Conservation (phyloP, 345 rosid species). For the Raphanus sativus region DNA sequence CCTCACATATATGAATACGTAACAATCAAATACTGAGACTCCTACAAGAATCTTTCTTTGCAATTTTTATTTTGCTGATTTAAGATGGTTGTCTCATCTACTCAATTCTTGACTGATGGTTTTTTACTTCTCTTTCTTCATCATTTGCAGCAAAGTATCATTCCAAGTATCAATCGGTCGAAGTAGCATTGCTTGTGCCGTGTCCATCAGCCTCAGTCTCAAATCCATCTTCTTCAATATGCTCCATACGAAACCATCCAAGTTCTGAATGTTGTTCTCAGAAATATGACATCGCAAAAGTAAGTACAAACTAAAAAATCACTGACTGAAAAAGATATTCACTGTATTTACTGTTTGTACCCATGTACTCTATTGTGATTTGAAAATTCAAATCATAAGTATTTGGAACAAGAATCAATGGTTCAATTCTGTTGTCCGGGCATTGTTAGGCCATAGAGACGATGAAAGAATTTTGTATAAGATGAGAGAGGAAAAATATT, state of each 20-base stretch:
- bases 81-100: neutral
- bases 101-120: conserved; percentile 12
- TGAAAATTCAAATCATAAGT: neutral
- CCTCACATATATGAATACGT: conserved; percentile 10
- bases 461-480: neutral
- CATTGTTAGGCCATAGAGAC: too few relatives aligned
- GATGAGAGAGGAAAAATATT: neutral
- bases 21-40: conserved; percentile 19
- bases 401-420: too few relatives aligned
- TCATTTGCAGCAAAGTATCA: conserved; percentile 57
- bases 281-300: conserved; percentile 48
- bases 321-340: neutral
- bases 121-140: conserved; percentile 42
- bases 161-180: conserved; percentile 74
- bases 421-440: neutral
- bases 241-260: conserved; percentile 63
- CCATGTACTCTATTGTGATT: neutral
- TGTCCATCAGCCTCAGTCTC: conserved; percentile 17
- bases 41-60: conserved; percentile 10
- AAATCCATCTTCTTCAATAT: conserved; percentile 41
- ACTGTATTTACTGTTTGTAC: too few relatives aligned
- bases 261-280: conserved; percentile 62
- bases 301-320: conserved; percentile 9
- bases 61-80: conserved; percentile 6
- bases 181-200: conserved; percentile 52